A percentile compares a stretch with the other conserved stretches of the same genome.
These are phyloP conservation scores for Azolla pinnata DNA, from an alignment of 75 land plant species.

Conservation along the genomic window DNA sequence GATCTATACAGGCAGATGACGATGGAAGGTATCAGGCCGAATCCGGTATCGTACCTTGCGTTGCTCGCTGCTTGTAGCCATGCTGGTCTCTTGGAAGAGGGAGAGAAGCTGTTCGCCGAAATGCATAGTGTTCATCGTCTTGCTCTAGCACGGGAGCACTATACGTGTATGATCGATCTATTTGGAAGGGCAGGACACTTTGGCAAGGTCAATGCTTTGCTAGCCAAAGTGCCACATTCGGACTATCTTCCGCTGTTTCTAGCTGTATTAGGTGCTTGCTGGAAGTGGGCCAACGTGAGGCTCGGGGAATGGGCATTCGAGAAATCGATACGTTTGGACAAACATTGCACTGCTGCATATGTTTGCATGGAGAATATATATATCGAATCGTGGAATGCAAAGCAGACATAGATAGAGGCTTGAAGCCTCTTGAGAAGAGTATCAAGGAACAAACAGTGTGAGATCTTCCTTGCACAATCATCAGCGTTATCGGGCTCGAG, in stretches of 20 bases:
- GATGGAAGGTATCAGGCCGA: background rate
- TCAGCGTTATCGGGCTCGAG: no score
- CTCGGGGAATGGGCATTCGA: conserved; percentile 5
- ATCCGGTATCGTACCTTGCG: background rate
- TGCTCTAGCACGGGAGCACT: conserved; percentile 8
- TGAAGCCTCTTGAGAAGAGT: no score
- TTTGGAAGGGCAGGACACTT: conserved; percentile 13
- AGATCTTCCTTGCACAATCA: no score
- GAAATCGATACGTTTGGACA: conserved; percentile 3
- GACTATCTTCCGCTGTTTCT: background rate
- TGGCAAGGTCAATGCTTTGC: conserved; percentile 5
- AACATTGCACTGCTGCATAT: conserved; percentile 3
- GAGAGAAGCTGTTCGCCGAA: background rate
- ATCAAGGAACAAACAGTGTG: no score
- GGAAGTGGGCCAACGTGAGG: background rate
- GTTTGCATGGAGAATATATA: conserved; percentile 2
- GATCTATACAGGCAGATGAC: background rate
- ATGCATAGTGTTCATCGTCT: background rate
- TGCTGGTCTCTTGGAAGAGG: conserved; percentile 9
- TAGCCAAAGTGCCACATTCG: conserved; percentile 8
- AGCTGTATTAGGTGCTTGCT: background rate
- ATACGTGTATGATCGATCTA: conserved; percentile 19
- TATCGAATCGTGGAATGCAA: no score
- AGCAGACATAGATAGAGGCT: no score
- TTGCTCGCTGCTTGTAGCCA: conserved; percentile 21